Base-by-base conservation (phyloP, 331 rosid genomes). In the Spiraea crenata region DNA sequence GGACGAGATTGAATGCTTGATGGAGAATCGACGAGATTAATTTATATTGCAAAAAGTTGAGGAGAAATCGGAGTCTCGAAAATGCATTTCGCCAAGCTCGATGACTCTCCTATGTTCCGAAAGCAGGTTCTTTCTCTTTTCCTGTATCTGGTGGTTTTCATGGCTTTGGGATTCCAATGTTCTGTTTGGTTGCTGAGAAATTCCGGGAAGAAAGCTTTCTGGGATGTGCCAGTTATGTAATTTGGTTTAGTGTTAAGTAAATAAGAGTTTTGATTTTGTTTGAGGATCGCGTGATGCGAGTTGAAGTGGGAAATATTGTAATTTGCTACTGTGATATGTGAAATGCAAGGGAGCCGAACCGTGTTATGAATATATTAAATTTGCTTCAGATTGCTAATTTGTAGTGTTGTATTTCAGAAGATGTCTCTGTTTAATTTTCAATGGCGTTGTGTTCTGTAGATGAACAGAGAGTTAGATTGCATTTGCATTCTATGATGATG, bases 61-160 rank as follows among this genome's bases (percentile, higher is more conserved):
- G 57, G 59, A 55, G 60, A 31, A 74, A 67, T 68, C 80, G 44
- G 50, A 14, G 37, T 61, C 70, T 72, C n/a, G 25, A 84, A 91
- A 79, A 95, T 95, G 99, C 99, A 83, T 83, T 95, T 91, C 81
- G 83, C 98, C 2, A 95, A 95, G 96, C 96, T 95, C 72, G 99
- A 95, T 70, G 99, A 95, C 76, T 95, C 99, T 81, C 99, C 99
- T 55, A 95, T 95, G 99, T 95, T 95, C 88, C 99, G 99, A 78
- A 95, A 95, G 90, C 99, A 91, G 99, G 99, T 93, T 46, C 74
- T 67, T 69, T 70, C 63, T 65, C 15, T 37, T 44, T 70, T 70
- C 34, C 15, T 49, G 25, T 66, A 60, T 5, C 17, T 42, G 31
- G 31, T 25, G 31, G 31, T 25, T 25, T 25, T 20, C 42, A 58